Evolutionary conservation across 768 basidiomycete species (phyloP).

Genomic region (Kockovaella imperatae): DNA sequence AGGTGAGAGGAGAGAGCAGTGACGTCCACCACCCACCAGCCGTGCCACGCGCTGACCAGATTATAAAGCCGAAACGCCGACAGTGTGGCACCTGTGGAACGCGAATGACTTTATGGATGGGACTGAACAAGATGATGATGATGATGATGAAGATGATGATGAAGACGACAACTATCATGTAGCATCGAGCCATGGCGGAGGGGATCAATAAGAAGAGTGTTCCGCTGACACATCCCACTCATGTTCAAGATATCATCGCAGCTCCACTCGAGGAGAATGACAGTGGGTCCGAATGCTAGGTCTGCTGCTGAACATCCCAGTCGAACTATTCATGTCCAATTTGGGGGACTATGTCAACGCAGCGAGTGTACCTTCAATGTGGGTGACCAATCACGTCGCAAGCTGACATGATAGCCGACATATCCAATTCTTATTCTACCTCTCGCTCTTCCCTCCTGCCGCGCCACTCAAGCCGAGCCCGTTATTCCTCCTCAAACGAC

Average conservation of each 20-base stretch:
- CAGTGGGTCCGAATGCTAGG: slow-evolving; percentile 7
- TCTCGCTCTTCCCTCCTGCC: slow-evolving; percentile 7
- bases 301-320: too few relatives aligned
- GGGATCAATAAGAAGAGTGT: not conserved
- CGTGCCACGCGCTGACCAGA: too few relatives aligned
- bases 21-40: too few relatives aligned
- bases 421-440: slow-evolving; percentile 21
- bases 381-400: not conserved
- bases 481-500: slow-evolving; percentile 1
- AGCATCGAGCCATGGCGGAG: too few relatives aligned
- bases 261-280: slow-evolving; percentile 18
- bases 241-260: slow-evolving; percentile 15
- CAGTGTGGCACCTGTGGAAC: too few relatives aligned
- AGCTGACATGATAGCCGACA: slow-evolving; percentile 24
- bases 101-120: too few relatives aligned
- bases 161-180: not conserved
- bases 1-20: too few relatives aligned
- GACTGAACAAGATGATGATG: too few relatives aligned
- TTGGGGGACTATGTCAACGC: slow-evolving; percentile 4
- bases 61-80: too few relatives aligned
- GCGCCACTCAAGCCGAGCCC: not conserved
- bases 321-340: too few relatives aligned
- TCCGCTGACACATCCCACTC: not conserved
- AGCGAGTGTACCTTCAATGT: slow-evolving; percentile 14
- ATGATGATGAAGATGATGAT: too few relatives aligned